Conservation (phyloP, 305 asterid species). For the Salvia sclarea region DNA sequence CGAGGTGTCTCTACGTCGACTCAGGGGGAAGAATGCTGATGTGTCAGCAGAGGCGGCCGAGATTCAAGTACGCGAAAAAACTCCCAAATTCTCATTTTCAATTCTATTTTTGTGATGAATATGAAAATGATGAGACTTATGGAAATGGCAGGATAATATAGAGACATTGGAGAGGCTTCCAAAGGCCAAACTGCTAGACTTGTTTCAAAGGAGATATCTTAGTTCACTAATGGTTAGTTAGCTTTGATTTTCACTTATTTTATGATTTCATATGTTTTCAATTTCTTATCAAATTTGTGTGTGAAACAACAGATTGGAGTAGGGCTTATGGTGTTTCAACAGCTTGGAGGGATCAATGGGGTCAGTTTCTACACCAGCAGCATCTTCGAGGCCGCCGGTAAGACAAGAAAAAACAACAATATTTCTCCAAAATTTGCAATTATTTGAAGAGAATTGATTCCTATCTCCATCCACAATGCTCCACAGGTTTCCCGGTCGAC, state of each 20-base stretch:
- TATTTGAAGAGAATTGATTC: background rate
- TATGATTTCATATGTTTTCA: background rate
- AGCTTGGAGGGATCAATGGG: slow-evolving; percentile 95
- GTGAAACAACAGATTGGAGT: slow-evolving; percentile 73
- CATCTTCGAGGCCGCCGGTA: slow-evolving; percentile 83
- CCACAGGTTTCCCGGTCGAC: slow-evolving; percentile 75
- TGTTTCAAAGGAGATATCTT: slow-evolving; percentile 71
- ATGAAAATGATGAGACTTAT: background rate
- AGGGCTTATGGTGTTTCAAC: slow-evolving; percentile 93
- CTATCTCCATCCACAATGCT: background rate
- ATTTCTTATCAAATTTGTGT: background rate
- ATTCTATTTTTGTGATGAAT: background rate
- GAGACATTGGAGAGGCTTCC: slow-evolving; percentile 82
- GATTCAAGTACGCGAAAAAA: slow-evolving; percentile 58
- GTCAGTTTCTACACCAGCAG: slow-evolving; percentile 89
- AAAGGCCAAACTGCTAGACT: slow-evolving; percentile 68
- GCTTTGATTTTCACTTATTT: background rate
- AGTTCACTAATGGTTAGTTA: slow-evolving; percentile 70
- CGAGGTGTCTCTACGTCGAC: slow-evolving; percentile 64
- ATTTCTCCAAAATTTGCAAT: background rate
- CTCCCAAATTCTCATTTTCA: background rate
- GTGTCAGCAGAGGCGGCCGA: slow-evolving; percentile 83
- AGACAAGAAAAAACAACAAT: background rate
- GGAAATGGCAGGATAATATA: slow-evolving; percentile 66
- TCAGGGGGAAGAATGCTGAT: slow-evolving; percentile 72